These are phyloP conservation scores for Botrytis hyacinthi DNA, from an alignment of 2,329 filamentous ascomycete species.

Conservation along the genomic window DNA sequence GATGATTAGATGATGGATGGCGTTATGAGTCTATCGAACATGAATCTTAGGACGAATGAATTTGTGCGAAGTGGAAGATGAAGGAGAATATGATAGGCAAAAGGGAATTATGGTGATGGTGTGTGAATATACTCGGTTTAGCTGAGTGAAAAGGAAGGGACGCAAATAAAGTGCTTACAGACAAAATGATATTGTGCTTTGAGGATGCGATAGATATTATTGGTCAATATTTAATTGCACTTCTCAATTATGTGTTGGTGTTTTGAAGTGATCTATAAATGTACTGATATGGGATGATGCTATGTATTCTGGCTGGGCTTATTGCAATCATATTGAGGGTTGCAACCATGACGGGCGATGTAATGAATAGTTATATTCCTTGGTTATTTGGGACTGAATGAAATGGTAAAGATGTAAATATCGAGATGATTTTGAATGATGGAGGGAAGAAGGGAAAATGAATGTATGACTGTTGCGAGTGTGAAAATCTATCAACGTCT, in stretches of 20 bases:
- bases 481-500: background rate
- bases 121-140: background rate
- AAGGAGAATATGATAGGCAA: background rate
- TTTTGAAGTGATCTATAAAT: background rate
- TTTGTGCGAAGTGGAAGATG: background rate
- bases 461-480: background rate
- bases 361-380: background rate
- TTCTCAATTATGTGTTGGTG: background rate
- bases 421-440: background rate
- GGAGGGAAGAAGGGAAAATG: background rate
- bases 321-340: background rate
- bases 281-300: background rate
- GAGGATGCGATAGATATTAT: background rate
- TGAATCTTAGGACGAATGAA: background rate
- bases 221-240: background rate
- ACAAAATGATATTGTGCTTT: background rate
- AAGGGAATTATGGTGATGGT: background rate
- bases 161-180: background rate
- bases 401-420: background rate
- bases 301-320: background rate
- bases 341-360: background rate
- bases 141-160: background rate
- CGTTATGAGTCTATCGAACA: conserved; percentile 12
- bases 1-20: conserved; percentile 17
- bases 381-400: background rate